phyloP scores from a whole-genome alignment of 2,329 filamentous ascomycete genomes.

The Cryphonectria carpinicola region DNA sequence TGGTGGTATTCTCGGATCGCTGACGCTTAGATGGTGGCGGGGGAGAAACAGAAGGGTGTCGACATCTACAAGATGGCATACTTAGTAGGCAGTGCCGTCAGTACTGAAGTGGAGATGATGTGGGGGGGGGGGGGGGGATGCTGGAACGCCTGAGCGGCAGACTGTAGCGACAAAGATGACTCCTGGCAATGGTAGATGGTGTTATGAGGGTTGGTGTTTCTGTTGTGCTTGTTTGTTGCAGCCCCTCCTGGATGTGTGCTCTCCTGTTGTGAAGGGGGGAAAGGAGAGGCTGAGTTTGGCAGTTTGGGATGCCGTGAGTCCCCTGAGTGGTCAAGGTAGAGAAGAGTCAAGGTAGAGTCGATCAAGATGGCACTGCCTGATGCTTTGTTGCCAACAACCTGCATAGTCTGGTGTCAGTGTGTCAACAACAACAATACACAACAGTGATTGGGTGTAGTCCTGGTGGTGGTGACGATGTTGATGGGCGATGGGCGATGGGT shows the following conservation, averaged over 20 bases:
- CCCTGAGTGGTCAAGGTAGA: not conserved
- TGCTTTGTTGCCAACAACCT: not conserved
- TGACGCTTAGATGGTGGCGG: constrained; percentile 11
- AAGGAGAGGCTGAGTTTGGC: not conserved
- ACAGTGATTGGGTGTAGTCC: not conserved
- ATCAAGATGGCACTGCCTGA: not conserved
- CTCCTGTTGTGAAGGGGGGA: not conserved
- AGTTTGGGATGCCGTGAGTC: not conserved
- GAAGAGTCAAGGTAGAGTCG: too few relatives aligned
- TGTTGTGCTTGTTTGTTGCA: not conserved
- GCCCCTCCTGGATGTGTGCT: not conserved
- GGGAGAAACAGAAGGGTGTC: constrained; percentile 8
- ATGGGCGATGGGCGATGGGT: not conserved
- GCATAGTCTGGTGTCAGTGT: not conserved
- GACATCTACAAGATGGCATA: constrained; percentile 3
- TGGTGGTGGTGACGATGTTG: not conserved
- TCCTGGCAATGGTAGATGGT: not conserved
- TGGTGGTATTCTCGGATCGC: not conserved
- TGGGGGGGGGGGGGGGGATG: too few relatives aligned
- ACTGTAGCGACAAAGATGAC: not conserved
- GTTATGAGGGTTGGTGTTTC: not conserved
- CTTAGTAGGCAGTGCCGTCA: not conserved
- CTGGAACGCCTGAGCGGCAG: not conserved
- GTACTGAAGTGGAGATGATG: too few relatives aligned
- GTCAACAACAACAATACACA: not conserved